Percentiles rank a stretch among this genome's conserved stretches.
These are phyloP conservation scores for Geranium rotundifolium DNA, from an alignment of 345 rosid species.

Conservation along the genomic window DNA sequence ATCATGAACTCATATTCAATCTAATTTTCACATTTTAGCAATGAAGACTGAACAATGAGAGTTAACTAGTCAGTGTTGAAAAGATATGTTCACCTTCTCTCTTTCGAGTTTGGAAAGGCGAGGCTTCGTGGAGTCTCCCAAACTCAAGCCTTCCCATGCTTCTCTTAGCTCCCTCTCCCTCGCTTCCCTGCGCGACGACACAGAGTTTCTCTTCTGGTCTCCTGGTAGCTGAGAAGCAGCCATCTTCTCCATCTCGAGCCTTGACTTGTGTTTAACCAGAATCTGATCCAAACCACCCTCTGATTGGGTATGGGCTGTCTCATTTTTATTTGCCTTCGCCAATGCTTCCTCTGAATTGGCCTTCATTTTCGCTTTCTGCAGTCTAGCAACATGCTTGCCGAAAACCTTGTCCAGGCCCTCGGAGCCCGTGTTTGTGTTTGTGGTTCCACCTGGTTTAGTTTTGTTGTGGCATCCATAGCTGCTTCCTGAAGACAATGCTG, in stretches of 20 bases:
- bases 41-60: not conserved
- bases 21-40: not conserved
- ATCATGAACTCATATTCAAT: not conserved
- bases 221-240: slow-evolving; percentile 18
- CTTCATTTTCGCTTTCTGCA: slow-evolving; percentile 57
- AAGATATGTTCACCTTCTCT: slow-evolving; percentile 48
- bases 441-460: slow-evolving; percentile 25
- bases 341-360: slow-evolving; percentile 22
- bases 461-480: slow-evolving; percentile 22
- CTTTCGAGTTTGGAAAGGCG: slow-evolving; percentile 67
- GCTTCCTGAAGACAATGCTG: slow-evolving; percentile 18
- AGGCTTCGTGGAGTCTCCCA: slow-evolving; percentile 59
- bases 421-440: slow-evolving; percentile 14
- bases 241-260: slow-evolving; percentile 53
- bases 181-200: slow-evolving; percentile 48
- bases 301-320: not conserved
- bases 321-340: slow-evolving; percentile 24
- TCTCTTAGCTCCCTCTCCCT: slow-evolving; percentile 74
- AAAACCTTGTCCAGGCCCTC: slow-evolving; percentile 71
- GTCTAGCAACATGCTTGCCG: slow-evolving; percentile 64
- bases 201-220: slow-evolving; percentile 17
- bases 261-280: slow-evolving; percentile 45
- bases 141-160: slow-evolving; percentile 85
- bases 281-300: slow-evolving; percentile 39
- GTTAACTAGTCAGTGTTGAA: too few species aligned